Percentiles rank a stretch among this genome's conserved stretches.
Evolutionary conservation across 148 eudicot species (phyloP).

Genomic region (Simmondsia chinensis): DNA sequence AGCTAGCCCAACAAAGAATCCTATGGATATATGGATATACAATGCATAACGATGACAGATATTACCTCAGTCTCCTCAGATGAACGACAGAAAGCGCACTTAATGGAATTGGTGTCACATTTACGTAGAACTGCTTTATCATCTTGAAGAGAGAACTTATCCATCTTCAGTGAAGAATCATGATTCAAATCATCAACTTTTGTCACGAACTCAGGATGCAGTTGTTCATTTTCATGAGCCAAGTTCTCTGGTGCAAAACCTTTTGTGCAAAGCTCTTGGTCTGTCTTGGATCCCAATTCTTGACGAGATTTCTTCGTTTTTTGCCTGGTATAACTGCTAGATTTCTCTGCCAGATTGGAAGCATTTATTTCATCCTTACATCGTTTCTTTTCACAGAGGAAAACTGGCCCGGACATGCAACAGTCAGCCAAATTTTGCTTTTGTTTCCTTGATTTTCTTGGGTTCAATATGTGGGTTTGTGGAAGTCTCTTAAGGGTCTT

Average conservation of each 20-base stretch:
- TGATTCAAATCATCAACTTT: conserved; percentile 13
- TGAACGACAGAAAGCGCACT: conserved; percentile 77
- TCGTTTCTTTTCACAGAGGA: conserved; percentile 3
- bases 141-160: conserved; percentile 6
- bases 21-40: too few species aligned
- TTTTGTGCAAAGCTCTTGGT: conserved; percentile 13
- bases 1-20: too few species aligned
- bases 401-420: background rate
- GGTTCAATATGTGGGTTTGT: background rate
- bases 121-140: conserved; percentile 30
- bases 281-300: conserved; percentile 11
- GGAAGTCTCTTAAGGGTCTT: conserved; percentile 2
- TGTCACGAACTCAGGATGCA: conserved; percentile 6
- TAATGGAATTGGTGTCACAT: conserved; percentile 23
- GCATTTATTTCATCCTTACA: conserved; percentile 3
- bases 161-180: background rate
- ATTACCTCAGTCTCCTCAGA: conserved; percentile 62
- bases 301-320: conserved; percentile 4
- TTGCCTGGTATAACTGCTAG: background rate
- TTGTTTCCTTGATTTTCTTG: conserved; percentile 6
- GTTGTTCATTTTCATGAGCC: conserved; percentile 10
- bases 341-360: background rate
- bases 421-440: conserved; percentile 4
- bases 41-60: background rate
- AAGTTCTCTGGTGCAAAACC: conserved; percentile 12